phyloP scores from a whole-genome alignment of 768 basidiomycete genomes.

The Mycena crocata region DNA sequence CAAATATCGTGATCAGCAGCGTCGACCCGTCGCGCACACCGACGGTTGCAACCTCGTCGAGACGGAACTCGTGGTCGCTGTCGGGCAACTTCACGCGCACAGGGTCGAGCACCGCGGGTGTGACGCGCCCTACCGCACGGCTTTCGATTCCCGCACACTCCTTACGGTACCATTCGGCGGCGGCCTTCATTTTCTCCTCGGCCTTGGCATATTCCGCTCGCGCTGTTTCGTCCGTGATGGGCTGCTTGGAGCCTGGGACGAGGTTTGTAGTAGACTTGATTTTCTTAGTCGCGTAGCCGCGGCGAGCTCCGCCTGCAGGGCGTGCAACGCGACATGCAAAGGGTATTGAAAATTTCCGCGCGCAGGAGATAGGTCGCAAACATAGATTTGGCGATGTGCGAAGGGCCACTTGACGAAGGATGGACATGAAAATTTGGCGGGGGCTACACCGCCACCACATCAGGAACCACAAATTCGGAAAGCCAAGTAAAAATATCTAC shows the following conservation, averaged over 20 bases:
- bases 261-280: conserved; percentile 63
- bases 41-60: conserved; percentile 84
- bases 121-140: conserved; percentile 81
- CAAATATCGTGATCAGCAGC: conserved; percentile 80
- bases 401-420: conserved; percentile 13
- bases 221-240: conserved; percentile 64
- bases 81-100: conserved; percentile 70
- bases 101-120: conserved; percentile 74
- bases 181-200: conserved; percentile 70
- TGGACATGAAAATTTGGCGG: neutral
- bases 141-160: conserved; percentile 80
- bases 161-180: conserved; percentile 81
- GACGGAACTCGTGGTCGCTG: conserved; percentile 48
- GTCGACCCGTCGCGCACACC: conserved; percentile 83
- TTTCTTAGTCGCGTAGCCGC: conserved; percentile 23
- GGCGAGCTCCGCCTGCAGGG: conserved; percentile 5
- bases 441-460: neutral
- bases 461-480: neutral
- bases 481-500: neutral
- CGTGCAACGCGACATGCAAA: neutral
- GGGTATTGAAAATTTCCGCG: neutral
- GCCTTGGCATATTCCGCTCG: conserved; percentile 71
- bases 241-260: conserved; percentile 75
- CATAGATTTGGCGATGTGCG: conserved; percentile 14
- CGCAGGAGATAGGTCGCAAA: conserved; percentile 5